These are phyloP conservation scores for Kockiozyma suomiensis DNA, from an alignment of 805 yeast species.

Conservation along the genomic window DNA sequence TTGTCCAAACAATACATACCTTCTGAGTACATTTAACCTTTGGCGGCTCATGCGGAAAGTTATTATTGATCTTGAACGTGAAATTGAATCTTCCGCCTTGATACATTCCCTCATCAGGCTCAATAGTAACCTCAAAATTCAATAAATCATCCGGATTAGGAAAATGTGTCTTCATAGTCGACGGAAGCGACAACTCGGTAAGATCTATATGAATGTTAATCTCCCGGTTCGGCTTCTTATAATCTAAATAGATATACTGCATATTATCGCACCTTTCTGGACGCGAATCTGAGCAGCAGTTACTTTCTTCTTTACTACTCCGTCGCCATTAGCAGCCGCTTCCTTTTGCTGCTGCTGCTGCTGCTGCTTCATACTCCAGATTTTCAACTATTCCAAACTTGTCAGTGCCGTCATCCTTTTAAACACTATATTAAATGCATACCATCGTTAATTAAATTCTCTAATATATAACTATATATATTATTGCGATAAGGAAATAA, in stretches of 20 bases:
- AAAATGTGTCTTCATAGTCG: constrained; percentile 54
- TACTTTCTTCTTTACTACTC: constrained; percentile 41
- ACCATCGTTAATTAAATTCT: no score
- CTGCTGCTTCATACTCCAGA: constrained; percentile 61
- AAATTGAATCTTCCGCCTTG: constrained; percentile 70
- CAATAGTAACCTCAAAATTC: constrained; percentile 59
- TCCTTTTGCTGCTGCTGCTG: constrained; percentile 51
- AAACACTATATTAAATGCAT: no score
- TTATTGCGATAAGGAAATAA: no score
- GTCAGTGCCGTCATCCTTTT: no score
- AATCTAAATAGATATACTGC: no score
- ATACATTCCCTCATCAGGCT: constrained; percentile 76
- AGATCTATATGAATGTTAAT: constrained; percentile 49
- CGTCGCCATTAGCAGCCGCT: constrained; percentile 39
- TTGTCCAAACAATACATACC: constrained; percentile 24
- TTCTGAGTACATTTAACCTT: constrained; percentile 53
- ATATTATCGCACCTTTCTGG: constrained; percentile 50
- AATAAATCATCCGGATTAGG: constrained; percentile 61
- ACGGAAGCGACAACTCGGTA: constrained; percentile 66
- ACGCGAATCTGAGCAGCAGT: constrained; percentile 73
- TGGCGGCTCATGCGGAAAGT: constrained; percentile 93
- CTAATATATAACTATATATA: no score
- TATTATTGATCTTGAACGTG: constrained; percentile 63
- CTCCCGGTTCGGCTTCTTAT: no score
- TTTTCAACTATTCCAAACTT: constrained; percentile 50